Base-by-base conservation (phyloP, 768 basidiomycete species). In the Kockovaella imperatae region DNA sequence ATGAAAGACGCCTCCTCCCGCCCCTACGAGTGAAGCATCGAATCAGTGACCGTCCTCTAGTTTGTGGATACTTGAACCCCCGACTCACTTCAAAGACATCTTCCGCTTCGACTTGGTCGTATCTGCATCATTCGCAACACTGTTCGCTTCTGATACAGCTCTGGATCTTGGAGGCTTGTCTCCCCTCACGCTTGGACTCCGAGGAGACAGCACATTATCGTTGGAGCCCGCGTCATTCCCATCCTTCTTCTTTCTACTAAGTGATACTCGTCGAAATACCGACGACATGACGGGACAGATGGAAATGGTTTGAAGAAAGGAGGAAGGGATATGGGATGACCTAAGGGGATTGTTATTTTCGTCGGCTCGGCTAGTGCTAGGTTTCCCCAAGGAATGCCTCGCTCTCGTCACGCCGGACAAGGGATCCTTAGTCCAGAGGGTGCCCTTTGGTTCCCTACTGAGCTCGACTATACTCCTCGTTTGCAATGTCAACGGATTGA, bases 1-100 rank as follows among this genome's bases (percentile, higher is more conserved):
- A 68, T 0, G 61, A 59, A 2, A 68, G 36, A 11, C 67, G 49
- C 45, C 54, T 57, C 35, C 56, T 42, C 7, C 56, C 54, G 10
- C 25, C n/a, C 7, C 61, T 63, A 44, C 10, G 11, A 28, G 5
- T 13, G 18, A 38, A 20, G 18, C 18, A 10, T 20, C 36, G 8
- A 38, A 20, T 35, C 36, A 52, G 38, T 35, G 17, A 40, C 11
- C 5, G 30, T 6, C 43, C 17, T 17, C 13, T 25, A 10, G 21
- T 14, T n/a, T 21, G 8, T 28, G 4, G 29, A 15, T 14, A 5
- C 17, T 24, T n/a, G 26, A n/a, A n/a, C 48, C 32, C n/a, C 17
- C 28, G 21, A 47, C 57, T 45, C 23, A 60, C 58, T 39, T 39
- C 20, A 60, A 31, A 10, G 58, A 50, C 18, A 42, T 32, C 47